Evolutionary conservation across 495 filamentous ascomycete genomes (phyloP).

Genomic region (Parathielavia appendiculata): DNA sequence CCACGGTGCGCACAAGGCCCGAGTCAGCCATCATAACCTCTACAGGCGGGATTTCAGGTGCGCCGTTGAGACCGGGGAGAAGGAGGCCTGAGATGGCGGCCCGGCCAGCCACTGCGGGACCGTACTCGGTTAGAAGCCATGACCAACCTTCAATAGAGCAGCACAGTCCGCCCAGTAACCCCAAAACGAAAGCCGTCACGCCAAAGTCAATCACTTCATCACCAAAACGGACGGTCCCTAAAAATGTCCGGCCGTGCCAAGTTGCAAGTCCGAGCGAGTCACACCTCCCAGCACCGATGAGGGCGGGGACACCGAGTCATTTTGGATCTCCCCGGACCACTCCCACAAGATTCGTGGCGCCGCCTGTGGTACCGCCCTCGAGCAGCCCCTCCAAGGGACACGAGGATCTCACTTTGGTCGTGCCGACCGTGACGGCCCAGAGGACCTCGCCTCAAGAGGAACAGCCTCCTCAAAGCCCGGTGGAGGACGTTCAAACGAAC

Average conservation of each 20-base stretch:
- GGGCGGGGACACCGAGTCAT: slow-evolving; percentile 24
- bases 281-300: slow-evolving; percentile 36
- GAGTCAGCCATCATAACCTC: slow-evolving; percentile 36
- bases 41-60: slow-evolving; percentile 50
- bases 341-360: slow-evolving; percentile 31
- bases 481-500: not conserved
- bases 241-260: slow-evolving; percentile 37
- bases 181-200: slow-evolving; percentile 35
- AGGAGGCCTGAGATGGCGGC: slow-evolving; percentile 46
- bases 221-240: slow-evolving; percentile 42
- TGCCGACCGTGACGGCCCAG: slow-evolving; percentile 30
- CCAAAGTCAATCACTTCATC: slow-evolving; percentile 39
- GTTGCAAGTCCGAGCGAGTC: slow-evolving; percentile 43
- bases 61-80: slow-evolving; percentile 50
- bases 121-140: slow-evolving; percentile 51
- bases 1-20: slow-evolving; percentile 39
- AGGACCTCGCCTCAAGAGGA: slow-evolving; percentile 19
- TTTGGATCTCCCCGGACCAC: slow-evolving; percentile 35
- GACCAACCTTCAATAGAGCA: slow-evolving; percentile 40
- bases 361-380: slow-evolving; percentile 17
- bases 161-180: slow-evolving; percentile 35
- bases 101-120: slow-evolving; percentile 52
- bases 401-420: slow-evolving; percentile 51
- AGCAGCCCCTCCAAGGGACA: slow-evolving; percentile 36
- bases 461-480: not conserved